A percentile compares a stretch with the other conserved stretches of the same genome.
These are phyloP conservation scores for Stephanodiscus minutulus DNA, from an alignment of 108 stramenopile species.

Conservation along the genomic window DNA sequence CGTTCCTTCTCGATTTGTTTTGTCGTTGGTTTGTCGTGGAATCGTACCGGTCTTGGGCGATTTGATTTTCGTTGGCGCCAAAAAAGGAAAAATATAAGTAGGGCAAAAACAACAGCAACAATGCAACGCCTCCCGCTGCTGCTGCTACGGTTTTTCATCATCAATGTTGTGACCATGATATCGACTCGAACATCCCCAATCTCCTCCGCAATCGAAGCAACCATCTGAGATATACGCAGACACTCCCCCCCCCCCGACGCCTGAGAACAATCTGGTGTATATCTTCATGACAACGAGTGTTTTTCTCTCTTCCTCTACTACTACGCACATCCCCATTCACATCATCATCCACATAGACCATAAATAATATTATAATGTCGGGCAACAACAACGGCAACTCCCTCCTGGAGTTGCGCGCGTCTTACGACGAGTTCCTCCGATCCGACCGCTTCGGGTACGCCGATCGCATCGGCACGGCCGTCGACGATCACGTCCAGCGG, in stretches of 20 bases:
- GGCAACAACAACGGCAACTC: background rate
- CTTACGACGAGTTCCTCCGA: slow-evolving; percentile 52
- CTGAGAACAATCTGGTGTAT: background rate
- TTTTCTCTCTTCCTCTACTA: background rate
- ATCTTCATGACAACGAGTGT: background rate
- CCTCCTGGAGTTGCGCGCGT: slow-evolving; percentile 41
- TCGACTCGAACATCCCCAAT: background rate
- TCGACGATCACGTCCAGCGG: slow-evolving; percentile 71
- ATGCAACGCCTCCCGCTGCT: too few relatives aligned
- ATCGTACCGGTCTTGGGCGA: background rate
- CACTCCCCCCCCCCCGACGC: background rate
- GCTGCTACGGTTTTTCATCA: background rate
- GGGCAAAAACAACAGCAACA: too few relatives aligned
- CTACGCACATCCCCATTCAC: background rate
- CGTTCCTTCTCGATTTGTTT: background rate
- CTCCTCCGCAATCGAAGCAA: background rate
- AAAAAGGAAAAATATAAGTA: background rate
- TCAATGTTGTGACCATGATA: background rate
- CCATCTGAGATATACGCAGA: background rate
- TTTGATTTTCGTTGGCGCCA: slow-evolving; percentile 3
- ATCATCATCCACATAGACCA: background rate
- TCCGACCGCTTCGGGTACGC: slow-evolving; percentile 33
- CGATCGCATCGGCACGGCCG: slow-evolving; percentile 64
- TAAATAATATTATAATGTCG: background rate
- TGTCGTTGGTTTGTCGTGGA: slow-evolving; percentile 4